Base-by-base conservation (phyloP, 176 grass and related monocot genomes). In the Eragrostis nindensis region DNA sequence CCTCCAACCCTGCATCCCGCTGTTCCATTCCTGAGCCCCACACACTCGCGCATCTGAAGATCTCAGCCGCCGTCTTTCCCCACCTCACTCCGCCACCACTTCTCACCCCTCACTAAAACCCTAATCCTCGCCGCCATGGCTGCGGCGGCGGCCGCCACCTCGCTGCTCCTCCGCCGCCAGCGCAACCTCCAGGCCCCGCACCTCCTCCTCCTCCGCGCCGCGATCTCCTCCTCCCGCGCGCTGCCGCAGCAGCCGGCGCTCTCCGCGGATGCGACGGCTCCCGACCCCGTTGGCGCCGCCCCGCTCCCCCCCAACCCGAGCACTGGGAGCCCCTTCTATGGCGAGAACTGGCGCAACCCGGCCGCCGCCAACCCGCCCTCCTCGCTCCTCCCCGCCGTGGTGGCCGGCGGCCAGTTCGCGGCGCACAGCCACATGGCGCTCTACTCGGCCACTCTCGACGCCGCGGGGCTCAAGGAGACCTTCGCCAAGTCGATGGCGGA, bases 281-380 rank as follows among this genome's bases (percentile, higher is more conserved):
- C 80, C 49, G 32, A 71, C 49, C 1, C 86, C 6, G 8, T 68
- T 38, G 49, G 39, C 64, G 11, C 94, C 21, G 62, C 88, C 14
- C 93, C 92, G 21, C 90, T 99, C 9, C 96, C 96, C 4, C 93
- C 96, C 8, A 95, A 86, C 50, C 96, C 96, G 5, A 93, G 84
- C 84, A 71, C 87, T 12, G 96, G 96, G 65, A 99, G 87, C 80
- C 93, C 96, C 27, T 93, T 88, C 81, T 99, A 93, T 27, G 86
- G 74, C 9, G 89, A 93, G 59, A 99, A 99, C 90, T 99, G 97
- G 97, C 90, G 97, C 30, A 91, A 74, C 63, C 92, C 88, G 4
- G 79, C 62, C 64, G 50, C 84, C 17, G 50, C 86, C 69, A 61
- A 17, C 27, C 62, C 77, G 29, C 7, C 85, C 8, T 71, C 78